Conservation (phyloP, 1,139 yeast genomes). For the Kodamaea fungicola region DNA sequence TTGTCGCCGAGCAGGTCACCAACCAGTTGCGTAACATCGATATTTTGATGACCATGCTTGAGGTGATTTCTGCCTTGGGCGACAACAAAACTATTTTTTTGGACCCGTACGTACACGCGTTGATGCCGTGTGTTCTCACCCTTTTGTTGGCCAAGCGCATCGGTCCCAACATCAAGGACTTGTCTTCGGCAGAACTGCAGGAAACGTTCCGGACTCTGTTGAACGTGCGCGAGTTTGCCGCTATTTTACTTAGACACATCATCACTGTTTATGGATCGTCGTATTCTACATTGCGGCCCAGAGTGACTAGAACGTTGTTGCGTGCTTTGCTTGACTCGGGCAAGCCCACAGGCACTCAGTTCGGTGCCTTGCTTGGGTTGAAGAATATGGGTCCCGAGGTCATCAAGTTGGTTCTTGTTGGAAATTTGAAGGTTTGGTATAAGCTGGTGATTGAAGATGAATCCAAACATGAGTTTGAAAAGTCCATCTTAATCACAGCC, state of each 20-base stretch:
- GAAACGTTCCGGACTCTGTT: conserved; percentile 41
- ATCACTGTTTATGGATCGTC: conserved; percentile 78
- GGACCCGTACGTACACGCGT: conserved; percentile 94
- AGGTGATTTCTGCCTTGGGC: conserved; percentile 80
- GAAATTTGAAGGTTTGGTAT: conserved; percentile 82
- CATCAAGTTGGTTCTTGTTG: conserved; percentile 76
- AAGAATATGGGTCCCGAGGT: conserved; percentile 85
- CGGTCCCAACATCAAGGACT: conserved; percentile 53
- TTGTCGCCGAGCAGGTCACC: conserved; percentile 93
- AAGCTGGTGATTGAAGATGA: conserved; percentile 47
- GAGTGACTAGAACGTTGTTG: conserved; percentile 87
- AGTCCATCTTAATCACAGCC: conserved; percentile 42
- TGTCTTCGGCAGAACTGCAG: conserved; percentile 19
- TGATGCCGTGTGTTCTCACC: conserved; percentile 93
- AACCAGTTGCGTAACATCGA: conserved; percentile 76
- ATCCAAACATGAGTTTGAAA: conserved; percentile 39
- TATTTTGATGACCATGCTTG: conserved; percentile 82
- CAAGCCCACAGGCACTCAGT: conserved; percentile 84
- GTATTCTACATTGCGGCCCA: conserved; percentile 85
- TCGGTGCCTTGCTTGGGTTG: conserved; percentile 87
- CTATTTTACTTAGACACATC: conserved; percentile 75
- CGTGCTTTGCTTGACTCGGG: conserved; percentile 81
- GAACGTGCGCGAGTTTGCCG: conserved; percentile 84
- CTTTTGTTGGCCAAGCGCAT: conserved; percentile 82
- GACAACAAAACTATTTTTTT: conserved; percentile 83